Evolutionary conservation across 495 filamentous ascomycete species (phyloP).

Genomic region (Trichocladium antarcticum): DNA sequence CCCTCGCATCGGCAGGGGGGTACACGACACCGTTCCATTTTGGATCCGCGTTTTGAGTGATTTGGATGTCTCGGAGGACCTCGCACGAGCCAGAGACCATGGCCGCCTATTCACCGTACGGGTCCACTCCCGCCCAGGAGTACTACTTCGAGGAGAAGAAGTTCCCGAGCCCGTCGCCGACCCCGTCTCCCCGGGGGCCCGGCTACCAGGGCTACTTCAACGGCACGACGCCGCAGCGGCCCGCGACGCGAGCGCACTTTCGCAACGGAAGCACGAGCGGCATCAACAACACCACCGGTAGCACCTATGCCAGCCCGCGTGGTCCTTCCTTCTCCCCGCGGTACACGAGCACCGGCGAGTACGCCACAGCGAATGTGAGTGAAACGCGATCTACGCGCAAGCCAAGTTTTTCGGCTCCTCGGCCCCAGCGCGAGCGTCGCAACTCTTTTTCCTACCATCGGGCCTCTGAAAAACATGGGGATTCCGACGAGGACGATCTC

Average conservation of each 20-base stretch:
- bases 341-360: conserved; percentile 45
- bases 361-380: conserved; percentile 49
- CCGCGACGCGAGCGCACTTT: conserved; percentile 38
- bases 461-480: conserved; percentile 42
- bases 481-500: conserved; percentile 51
- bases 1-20: conserved; percentile 17
- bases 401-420: conserved; percentile 37
- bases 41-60: conserved; percentile 5
- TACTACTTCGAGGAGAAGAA: conserved; percentile 34
- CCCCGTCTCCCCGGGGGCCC: conserved; percentile 39
- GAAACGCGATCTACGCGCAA: conserved; percentile 36
- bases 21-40: background rate
- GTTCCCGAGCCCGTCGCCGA: conserved; percentile 38
- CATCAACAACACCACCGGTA: conserved; percentile 2
- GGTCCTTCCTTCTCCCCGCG: conserved; percentile 38
- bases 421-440: conserved; percentile 37
- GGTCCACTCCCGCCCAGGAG: conserved; percentile 30
- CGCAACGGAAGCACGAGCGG: conserved; percentile 30
- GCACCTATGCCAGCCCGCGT: conserved; percentile 25
- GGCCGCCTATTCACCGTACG: conserved; percentile 39
- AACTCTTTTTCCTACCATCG: conserved; percentile 44
- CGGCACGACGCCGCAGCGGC: conserved; percentile 35
- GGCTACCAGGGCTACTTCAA: conserved; percentile 35
- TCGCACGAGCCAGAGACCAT: conserved; percentile 31
- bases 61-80: conserved; percentile 24